phyloP scores from a whole-genome alignment of 805 yeast species.

The Deakozyma indianensis region DNA sequence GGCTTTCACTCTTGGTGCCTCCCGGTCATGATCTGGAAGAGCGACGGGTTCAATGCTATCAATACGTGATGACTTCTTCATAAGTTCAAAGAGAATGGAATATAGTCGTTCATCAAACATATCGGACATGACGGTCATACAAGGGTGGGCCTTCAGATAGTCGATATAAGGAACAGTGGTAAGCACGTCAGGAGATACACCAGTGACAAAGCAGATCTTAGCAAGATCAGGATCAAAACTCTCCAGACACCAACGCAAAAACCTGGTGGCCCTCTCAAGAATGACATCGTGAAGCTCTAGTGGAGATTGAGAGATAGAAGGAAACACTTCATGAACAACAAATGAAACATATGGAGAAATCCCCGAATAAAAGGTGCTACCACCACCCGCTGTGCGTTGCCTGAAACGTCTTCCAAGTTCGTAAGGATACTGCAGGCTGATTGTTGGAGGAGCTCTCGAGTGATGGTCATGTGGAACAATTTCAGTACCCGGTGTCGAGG shows the following conservation, averaged over 20 bases:
- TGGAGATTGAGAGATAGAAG: background rate
- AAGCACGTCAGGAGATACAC: background rate
- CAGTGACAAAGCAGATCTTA: background rate
- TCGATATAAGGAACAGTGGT: background rate
- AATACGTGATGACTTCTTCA: background rate
- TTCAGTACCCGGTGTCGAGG: too few relatives aligned
- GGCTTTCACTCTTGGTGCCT: slow-evolving; percentile 21
- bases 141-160: background rate
- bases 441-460: background rate
- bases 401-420: background rate
- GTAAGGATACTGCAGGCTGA: background rate
- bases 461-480: too few relatives aligned
- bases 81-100: background rate
- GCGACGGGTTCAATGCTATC: background rate
- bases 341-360: background rate
- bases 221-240: slow-evolving; percentile 1
- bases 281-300: background rate
- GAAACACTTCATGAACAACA: background rate
- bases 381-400: background rate
- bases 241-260: slow-evolving; percentile 1
- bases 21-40: slow-evolving; percentile 3
- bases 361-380: background rate
- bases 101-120: slow-evolving; percentile 1
- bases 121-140: slow-evolving; percentile 1
- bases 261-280: background rate